These are phyloP conservation scores for Pinus tabuliformis DNA, from an alignment of 75 land plant genomes.

Conservation along the genomic window DNA sequence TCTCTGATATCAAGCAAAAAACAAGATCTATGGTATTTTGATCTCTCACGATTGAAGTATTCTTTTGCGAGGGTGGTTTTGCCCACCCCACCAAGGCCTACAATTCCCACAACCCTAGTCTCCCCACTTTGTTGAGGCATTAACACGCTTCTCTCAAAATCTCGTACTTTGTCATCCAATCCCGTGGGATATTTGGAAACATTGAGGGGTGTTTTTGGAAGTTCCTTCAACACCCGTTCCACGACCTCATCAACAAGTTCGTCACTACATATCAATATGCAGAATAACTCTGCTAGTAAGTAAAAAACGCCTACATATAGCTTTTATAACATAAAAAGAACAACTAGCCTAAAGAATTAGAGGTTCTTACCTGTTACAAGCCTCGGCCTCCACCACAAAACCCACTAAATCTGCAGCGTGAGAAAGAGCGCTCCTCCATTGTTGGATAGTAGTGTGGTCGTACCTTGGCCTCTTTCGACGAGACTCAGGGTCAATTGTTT, in stretches of 20 bases:
- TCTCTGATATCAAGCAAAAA: not conserved
- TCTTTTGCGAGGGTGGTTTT: slow-evolving; percentile 4
- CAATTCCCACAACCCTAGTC: not conserved
- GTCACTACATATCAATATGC: not conserved
- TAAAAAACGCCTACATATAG: too few relatives aligned
- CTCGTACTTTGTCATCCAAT: not conserved
- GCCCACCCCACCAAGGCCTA: not conserved
- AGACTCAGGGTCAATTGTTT: not conserved
- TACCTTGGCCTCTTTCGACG: not conserved
- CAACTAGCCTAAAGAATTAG: too few relatives aligned
- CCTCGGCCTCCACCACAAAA: not conserved
- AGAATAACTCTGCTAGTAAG: not conserved
- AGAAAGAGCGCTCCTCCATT: not conserved
- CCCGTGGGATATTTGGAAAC: not conserved
- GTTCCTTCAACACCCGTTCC: not conserved
- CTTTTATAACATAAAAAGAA: not conserved
- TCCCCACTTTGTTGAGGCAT: not conserved
- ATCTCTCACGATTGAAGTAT: not conserved
- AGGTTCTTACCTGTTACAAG: not conserved
- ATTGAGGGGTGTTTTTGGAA: not conserved
- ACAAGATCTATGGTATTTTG: not conserved
- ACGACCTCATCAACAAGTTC: not conserved
- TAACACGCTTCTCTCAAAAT: not conserved
- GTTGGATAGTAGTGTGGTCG: not conserved
- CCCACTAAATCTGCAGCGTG: not conserved